Conservation (phyloP, 164 flowering plant species). For the Nelumbo lutea region DNA sequence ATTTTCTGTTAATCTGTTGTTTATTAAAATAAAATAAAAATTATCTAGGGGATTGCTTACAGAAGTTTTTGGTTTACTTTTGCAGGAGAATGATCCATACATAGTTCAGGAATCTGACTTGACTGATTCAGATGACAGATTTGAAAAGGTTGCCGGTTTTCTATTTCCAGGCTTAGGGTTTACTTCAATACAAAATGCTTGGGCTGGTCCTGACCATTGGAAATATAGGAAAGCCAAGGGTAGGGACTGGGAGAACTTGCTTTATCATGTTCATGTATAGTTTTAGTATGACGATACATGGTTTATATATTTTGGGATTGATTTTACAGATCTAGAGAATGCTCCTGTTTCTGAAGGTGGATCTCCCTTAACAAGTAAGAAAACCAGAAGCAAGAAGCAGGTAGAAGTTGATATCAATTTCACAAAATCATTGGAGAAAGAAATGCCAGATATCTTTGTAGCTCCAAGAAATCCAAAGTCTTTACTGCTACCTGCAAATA, state of each 20-base stretch:
- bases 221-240: slow-evolving; percentile 76
- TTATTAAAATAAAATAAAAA: background rate
- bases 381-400: slow-evolving; percentile 48
- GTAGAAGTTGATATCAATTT: slow-evolving; percentile 61
- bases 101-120: slow-evolving; percentile 33
- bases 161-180: slow-evolving; percentile 59
- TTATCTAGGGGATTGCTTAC: background rate
- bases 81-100: slow-evolving; percentile 51
- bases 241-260: slow-evolving; percentile 12
- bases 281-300: background rate
- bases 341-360: slow-evolving; percentile 35
- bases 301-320: background rate
- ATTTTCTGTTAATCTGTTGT: background rate
- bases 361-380: slow-evolving; percentile 41
- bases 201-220: slow-evolving; percentile 99
- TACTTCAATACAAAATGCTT: slow-evolving; percentile 68
- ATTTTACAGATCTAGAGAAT: slow-evolving; percentile 44
- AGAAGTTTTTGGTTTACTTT: slow-evolving; percentile 5
- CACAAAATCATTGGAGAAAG: slow-evolving; percentile 49
- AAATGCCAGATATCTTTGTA: slow-evolving; percentile 56
- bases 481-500: slow-evolving; percentile 60
- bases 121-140: slow-evolving; percentile 47
- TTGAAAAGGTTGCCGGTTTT: slow-evolving; percentile 52
- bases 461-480: slow-evolving; percentile 85
- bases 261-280: no score